Evolutionary conservation across 2,329 filamentous ascomycete genomes (phyloP).

Genomic region (Triangularia verruculosa): DNA sequence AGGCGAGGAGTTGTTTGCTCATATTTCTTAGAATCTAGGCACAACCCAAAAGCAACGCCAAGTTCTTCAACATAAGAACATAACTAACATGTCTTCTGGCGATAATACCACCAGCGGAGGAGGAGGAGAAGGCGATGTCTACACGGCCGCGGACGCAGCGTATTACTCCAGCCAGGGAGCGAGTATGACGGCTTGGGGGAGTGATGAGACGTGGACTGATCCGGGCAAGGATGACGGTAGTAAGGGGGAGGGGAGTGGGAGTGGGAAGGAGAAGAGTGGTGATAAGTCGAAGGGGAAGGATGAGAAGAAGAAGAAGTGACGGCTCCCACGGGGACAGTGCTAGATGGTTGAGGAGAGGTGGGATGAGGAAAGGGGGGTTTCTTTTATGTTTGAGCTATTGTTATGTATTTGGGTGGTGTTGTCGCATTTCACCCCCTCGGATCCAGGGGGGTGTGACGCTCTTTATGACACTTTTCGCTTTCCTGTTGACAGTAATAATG

Average conservation of each 20-base stretch:
- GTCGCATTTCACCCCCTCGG: neutral
- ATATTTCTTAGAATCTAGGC: neutral
- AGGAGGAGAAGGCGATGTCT: neutral
- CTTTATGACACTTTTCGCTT: neutral
- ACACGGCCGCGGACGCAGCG: neutral
- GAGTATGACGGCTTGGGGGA: neutral
- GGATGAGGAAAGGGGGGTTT: neutral
- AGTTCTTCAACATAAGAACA: neutral
- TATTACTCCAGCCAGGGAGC: neutral
- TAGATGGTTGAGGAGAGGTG: neutral
- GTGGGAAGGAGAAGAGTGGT: neutral
- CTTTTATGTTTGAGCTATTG: neutral
- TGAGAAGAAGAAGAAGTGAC: neutral
- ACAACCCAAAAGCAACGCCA: neutral
- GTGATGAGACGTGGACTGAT: neutral
- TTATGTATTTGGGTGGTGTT: neutral
- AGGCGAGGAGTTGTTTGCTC: too few relatives aligned
- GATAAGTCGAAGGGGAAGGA: neutral
- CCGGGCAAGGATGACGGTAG: neutral
- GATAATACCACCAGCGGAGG: neutral
- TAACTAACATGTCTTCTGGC: neutral
- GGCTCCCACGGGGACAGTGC: neutral
- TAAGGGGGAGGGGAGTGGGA: neutral
- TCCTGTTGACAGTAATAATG: too few relatives aligned
- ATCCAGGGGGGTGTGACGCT: neutral